Conservation (phyloP, 441 rosid species). For the Biscutella laevigata region DNA sequence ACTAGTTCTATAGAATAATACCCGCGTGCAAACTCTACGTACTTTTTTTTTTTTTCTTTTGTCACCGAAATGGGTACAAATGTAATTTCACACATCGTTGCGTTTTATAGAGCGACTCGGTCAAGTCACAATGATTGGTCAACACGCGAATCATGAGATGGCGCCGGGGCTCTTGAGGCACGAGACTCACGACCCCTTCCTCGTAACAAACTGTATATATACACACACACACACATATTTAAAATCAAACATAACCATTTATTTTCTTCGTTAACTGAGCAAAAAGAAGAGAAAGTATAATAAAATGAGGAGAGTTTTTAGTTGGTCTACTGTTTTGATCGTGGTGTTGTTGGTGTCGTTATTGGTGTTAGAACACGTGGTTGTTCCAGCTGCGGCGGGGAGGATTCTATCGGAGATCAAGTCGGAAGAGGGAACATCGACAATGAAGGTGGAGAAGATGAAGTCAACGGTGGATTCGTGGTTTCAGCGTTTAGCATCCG, state of each 20-base stretch:
- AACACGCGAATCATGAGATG: conserved; percentile 13
- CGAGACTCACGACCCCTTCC: conserved; percentile 18
- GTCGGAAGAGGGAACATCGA: conserved; percentile 2
- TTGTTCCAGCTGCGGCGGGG: conserved; percentile 25
- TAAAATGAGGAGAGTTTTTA: conserved; percentile 19
- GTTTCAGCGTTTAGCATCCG: conserved; percentile 28
- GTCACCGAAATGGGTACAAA: neutral
- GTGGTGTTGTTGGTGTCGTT: conserved; percentile 14
- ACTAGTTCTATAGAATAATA: neutral
- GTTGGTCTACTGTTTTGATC: conserved; percentile 21
- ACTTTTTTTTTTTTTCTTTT: no score
- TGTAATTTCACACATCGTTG: neutral
- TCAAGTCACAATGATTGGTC: conserved; percentile 27
- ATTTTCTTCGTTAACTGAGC: neutral
- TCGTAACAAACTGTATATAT: neutral
- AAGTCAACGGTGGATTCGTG: conserved; percentile 23
- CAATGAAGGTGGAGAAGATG: conserved; percentile 13
- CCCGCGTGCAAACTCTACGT: neutral
- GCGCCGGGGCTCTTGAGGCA: conserved; percentile 5
- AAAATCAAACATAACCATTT: no score
- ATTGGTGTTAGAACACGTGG: conserved; percentile 18
- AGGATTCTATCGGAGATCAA: conserved; percentile 20
- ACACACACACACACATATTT: no score
- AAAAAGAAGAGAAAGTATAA: neutral
- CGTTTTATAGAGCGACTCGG: conserved; percentile 13